A percentile compares a stretch with the other conserved stretches of the same genome.
Conservation (phyloP, 139 green algal species). For the Zygnema cylindricum region DNA sequence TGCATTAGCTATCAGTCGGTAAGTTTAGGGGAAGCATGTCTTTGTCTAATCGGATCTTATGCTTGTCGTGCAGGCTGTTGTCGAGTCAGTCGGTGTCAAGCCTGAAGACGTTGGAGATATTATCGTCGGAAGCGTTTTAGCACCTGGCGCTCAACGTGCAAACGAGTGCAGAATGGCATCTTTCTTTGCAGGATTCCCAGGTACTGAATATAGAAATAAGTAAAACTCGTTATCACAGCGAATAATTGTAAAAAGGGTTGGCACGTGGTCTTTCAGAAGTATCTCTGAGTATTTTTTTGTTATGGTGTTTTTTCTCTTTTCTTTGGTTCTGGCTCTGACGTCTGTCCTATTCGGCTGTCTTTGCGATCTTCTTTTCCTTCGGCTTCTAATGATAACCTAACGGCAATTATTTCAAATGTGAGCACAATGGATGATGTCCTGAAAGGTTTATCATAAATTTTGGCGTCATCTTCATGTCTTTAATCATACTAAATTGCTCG, state of each 20-base stretch:
- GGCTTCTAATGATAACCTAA: too few relatives aligned
- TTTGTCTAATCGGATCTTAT: too few relatives aligned
- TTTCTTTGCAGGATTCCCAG: constrained; percentile 92
- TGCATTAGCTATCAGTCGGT: too few relatives aligned
- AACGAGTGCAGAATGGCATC: constrained; percentile 94
- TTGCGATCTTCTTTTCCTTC: too few relatives aligned
- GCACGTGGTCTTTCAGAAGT: background rate
- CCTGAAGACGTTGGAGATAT: constrained; percentile 89
- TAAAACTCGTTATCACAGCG: background rate
- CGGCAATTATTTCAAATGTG: too few relatives aligned
- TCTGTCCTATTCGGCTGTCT: too few relatives aligned
- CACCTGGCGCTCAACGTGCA: constrained; percentile 87
- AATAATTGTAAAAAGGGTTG: background rate
- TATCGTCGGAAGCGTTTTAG: constrained; percentile 93
- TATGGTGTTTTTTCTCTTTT: background rate
- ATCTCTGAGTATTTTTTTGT: background rate
- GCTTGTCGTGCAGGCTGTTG: constrained; percentile 42
- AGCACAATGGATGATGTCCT: too few relatives aligned
- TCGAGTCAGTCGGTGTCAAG: constrained; percentile 37
- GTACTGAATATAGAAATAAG: background rate
- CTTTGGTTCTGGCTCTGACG: too few relatives aligned
- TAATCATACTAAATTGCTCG: too few relatives aligned
- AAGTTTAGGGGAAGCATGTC: too few relatives aligned
- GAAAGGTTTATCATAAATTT: too few relatives aligned
- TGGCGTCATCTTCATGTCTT: too few relatives aligned